Conservation (phyloP, 1,284 basidiomycete genomes). For the Trichosporon sp. region DNA sequence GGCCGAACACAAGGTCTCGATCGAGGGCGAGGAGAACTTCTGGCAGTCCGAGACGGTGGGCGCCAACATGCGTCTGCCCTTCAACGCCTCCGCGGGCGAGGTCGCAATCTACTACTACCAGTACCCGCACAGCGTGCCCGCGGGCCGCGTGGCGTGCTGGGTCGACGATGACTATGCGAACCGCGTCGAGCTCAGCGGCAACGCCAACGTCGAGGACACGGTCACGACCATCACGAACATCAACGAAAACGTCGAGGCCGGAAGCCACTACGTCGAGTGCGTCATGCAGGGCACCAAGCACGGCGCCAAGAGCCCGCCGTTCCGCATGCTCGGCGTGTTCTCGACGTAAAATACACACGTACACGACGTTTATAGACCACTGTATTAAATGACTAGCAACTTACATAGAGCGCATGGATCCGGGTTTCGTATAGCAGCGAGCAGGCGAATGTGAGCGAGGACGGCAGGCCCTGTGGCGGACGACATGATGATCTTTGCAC, state of each 20-base stretch:
- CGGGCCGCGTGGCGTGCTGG: constrained; percentile 60
- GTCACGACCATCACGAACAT: constrained; percentile 68
- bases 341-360: background rate
- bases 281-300: constrained; percentile 71
- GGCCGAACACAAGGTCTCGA: constrained; percentile 68
- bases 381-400: no score
- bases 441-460: background rate
- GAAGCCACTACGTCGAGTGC: constrained; percentile 85
- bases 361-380: no score
- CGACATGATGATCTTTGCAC: constrained; percentile 11
- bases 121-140: constrained; percentile 55
- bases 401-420: constrained; percentile 13
- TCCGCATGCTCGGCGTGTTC: constrained; percentile 78
- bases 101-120: constrained; percentile 61
- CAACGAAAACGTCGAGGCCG: constrained; percentile 72
- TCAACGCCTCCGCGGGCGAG: constrained; percentile 59
- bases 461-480: background rate
- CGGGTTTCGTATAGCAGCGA: background rate
- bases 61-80: constrained; percentile 69
- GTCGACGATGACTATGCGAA: constrained; percentile 61
- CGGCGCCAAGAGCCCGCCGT: constrained; percentile 66
- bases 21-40: constrained; percentile 68
- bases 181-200: constrained; percentile 59
- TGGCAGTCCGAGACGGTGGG: constrained; percentile 72
- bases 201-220: constrained; percentile 56